These are phyloP conservation scores for Austroboletus eburneus DNA, from an alignment of 768 basidiomycete genomes.

Conservation along the genomic window DNA sequence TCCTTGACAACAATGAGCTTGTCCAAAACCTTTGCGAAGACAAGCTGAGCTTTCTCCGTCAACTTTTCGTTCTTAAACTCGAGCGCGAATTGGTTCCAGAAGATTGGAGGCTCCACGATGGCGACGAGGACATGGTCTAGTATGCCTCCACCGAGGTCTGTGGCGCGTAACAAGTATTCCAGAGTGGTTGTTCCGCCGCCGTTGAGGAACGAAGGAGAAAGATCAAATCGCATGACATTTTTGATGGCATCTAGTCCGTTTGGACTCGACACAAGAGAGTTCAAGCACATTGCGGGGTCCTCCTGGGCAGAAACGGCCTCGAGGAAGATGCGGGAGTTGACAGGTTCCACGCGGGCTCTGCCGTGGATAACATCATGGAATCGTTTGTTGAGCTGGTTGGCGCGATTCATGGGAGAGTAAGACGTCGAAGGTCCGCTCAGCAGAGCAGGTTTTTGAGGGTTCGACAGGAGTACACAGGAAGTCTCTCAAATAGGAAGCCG, in stretches of 20 bases:
- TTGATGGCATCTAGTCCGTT: conserved; percentile 40
- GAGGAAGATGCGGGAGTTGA: conserved; percentile 35
- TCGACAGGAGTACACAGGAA: too few species aligned
- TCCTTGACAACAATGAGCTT: conserved; percentile 41
- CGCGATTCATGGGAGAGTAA: too few species aligned
- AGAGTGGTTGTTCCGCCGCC: conserved; percentile 36
- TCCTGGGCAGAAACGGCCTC: conserved; percentile 42
- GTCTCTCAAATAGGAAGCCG: too few species aligned
- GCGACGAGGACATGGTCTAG: conserved; percentile 39
- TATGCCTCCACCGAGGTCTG: conserved; percentile 40
- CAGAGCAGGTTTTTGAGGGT: too few species aligned
- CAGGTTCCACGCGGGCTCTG: conserved; percentile 21
- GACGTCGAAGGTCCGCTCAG: too few species aligned
- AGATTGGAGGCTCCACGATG: conserved; percentile 51
- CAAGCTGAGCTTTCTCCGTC: conserved; percentile 32
- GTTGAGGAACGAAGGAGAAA: conserved; percentile 42
- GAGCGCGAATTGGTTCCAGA: conserved; percentile 39
- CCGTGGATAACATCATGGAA: conserved; percentile 35
- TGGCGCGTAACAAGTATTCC: conserved; percentile 37
- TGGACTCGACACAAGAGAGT: conserved; percentile 33
- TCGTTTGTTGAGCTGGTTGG: conserved; percentile 30
- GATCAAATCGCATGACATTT: conserved; percentile 39
- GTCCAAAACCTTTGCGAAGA: conserved; percentile 48
- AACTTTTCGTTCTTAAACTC: conserved; percentile 34
- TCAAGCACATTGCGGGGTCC: conserved; percentile 37